phyloP scores from a whole-genome alignment of 371 early-diverging fungal species.

The Blakeslea trispora region DNA sequence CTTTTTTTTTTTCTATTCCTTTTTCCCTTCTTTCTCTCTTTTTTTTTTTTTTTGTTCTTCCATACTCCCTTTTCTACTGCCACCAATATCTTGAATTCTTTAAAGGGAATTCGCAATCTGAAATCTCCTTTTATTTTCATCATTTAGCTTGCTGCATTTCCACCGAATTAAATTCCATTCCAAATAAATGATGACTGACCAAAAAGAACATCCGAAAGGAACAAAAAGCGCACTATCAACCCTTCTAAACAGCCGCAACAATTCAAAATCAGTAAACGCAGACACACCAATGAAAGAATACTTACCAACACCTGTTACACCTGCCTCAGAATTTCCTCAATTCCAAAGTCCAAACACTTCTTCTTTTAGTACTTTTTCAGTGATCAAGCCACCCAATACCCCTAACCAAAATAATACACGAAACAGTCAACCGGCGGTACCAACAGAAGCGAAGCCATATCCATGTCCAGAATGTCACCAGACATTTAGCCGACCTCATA shows the following conservation, averaged over 20 bases:
- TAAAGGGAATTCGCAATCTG: too few relatives aligned
- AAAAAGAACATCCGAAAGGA: constrained; percentile 6
- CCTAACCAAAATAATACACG: constrained; percentile 4
- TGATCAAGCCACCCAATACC: constrained; percentile 21
- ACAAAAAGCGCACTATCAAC: constrained; percentile 10
- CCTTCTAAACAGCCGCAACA: constrained; percentile 8
- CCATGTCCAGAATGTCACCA: constrained; percentile 42
- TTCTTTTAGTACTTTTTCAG: constrained; percentile 23
- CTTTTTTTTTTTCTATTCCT: constrained; percentile 1
- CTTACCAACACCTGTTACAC: constrained; percentile 31
- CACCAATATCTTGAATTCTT: too few relatives aligned
- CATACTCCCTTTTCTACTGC: constrained; percentile 1
- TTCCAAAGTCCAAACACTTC: constrained; percentile 18
- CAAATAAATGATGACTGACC: constrained; percentile 8
- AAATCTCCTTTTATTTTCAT: too few relatives aligned
- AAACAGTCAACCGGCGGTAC: constrained; percentile 2
- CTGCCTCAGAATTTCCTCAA: constrained; percentile 27
- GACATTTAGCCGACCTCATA: constrained; percentile 43
- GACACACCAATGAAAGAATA: constrained; percentile 28
- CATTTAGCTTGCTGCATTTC: too few relatives aligned
- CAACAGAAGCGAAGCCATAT: constrained; percentile 26
- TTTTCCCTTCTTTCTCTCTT: constrained; percentile 7
- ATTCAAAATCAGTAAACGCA: constrained; percentile 5
- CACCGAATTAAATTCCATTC: too few relatives aligned
- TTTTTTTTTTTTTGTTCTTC: constrained; percentile 9